Base-by-base conservation (phyloP, 2,329 filamentous ascomycete genomes). In the Hymenoscyphus fructigenus region DNA sequence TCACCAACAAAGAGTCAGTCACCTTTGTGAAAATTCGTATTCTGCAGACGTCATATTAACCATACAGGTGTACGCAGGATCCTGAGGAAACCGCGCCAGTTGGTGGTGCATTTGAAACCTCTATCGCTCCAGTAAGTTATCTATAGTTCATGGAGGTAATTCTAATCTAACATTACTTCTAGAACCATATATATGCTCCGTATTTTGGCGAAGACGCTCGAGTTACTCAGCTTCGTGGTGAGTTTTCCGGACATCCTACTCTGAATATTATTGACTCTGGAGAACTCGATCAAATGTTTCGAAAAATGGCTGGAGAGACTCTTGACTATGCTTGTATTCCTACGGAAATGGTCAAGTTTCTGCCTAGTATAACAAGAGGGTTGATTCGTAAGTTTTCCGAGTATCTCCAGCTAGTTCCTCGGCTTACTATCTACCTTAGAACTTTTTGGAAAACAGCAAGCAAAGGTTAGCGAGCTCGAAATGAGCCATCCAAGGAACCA, bases 201-300 rank as follows among this genome's bases (percentile, higher is more conserved):
- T 59, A 60, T 28, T 14, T 60, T 44, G 10, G 34, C 15, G 58
- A 60, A 44, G 58, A 60, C 29, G 36, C 58, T 60, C 36, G 36
- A 60, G 58, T 60, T 60, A 60, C 58, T n/a, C 14, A 60, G 23
- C 58, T 60, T 60, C n/a, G 32, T 38, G 12, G 36, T 60, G 9
- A 60, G 58, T 47, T 60, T 60, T 38, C 58, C 23, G 26, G 26
- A 38, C 47, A 57, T 60, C 15, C 26, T 60, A 47, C 58, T 38
- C 32, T 47, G 20, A 44, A 60, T 38, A 28, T 12, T 59, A 47
- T 59, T 59, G 23, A 59, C 57, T 26, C 57, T 59, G 47, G 57
- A 44, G 57, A 41, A 41, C 32, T 59, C n/a, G n/a, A 59, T 59
- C 7, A 38, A 47, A 38, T 59, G 34, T 59, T 59, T 41, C 3